Evolutionary conservation across 148 eudicot genomes (phyloP).

Genomic region (Silene conica): DNA sequence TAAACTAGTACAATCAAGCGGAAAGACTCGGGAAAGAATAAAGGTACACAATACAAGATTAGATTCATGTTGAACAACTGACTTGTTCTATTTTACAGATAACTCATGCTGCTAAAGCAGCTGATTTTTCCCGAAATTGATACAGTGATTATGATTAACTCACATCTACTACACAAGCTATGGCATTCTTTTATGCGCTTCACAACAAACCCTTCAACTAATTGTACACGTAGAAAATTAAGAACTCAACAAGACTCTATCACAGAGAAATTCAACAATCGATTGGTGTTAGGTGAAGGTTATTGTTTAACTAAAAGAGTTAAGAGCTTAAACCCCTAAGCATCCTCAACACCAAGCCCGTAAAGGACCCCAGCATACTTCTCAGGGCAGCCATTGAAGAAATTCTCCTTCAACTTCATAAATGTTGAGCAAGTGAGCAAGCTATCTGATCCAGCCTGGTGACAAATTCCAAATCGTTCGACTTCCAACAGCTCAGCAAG

Average conservation of each 20-base stretch:
- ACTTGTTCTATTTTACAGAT: conserved; percentile 53
- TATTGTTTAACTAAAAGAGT: conserved; percentile 23
- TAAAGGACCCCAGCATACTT: conserved; percentile 60
- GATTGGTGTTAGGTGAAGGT: conserved; percentile 28
- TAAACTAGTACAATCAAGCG: not conserved
- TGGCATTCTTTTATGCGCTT: conserved; percentile 22
- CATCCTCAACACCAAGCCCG: conserved; percentile 43
- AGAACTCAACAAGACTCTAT: conserved; percentile 30
- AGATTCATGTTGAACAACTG: conserved; percentile 45
- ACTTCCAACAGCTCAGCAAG: conserved; percentile 46
- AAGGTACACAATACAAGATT: conserved; percentile 14
- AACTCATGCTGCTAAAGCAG: conserved; percentile 43
- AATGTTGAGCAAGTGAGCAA: conserved; percentile 40
- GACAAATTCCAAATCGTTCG: conserved; percentile 36
- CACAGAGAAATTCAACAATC: conserved; percentile 31
- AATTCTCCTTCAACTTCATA: conserved; percentile 44
- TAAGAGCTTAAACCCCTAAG: conserved; percentile 24
- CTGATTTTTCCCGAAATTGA: conserved; percentile 24
- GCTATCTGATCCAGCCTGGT: conserved; percentile 48
- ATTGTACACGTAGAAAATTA: conserved; percentile 41
- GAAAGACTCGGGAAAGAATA: not conserved
- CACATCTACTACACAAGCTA: conserved; percentile 35
- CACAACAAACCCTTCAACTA: conserved; percentile 41
- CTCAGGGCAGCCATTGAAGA: conserved; percentile 49
- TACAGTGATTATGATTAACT: conserved; percentile 36